Conservation (phyloP, 768 basidiomycete genomes). For the Boletellus sp. region DNA sequence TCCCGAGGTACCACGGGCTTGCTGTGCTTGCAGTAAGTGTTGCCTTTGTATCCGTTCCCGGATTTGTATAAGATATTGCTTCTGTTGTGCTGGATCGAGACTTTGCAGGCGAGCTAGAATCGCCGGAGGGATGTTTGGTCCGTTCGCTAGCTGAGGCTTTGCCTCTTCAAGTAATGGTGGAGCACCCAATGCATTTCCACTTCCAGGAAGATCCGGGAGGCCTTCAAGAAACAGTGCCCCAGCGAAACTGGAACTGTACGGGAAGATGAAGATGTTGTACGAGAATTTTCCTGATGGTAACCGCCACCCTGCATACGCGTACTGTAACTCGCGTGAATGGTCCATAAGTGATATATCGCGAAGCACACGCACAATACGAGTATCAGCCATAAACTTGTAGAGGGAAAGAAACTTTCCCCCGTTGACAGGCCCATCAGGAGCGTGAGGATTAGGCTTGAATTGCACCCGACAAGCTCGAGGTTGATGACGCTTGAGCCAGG, state of each 20-base stretch:
- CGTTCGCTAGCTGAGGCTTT: neutral
- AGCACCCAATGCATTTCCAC: slow-evolving; percentile 13
- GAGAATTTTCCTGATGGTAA: slow-evolving; percentile 40
- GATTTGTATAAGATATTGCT: slow-evolving; percentile 17
- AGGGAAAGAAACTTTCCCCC: slow-evolving; percentile 42
- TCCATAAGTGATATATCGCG: neutral
- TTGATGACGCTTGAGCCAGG: slow-evolving; percentile 46
- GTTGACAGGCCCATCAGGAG: slow-evolving; percentile 38
- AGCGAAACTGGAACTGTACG: slow-evolving; percentile 32
- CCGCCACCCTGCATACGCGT: slow-evolving; percentile 49
- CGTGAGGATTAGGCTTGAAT: slow-evolving; percentile 34
- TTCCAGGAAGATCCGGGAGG: slow-evolving; percentile 40
- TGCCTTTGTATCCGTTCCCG: slow-evolving; percentile 26
- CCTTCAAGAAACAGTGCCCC: slow-evolving; percentile 54
- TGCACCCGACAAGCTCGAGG: slow-evolving; percentile 36
- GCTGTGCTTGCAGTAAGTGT: slow-evolving; percentile 21
- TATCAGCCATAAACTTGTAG: slow-evolving; percentile 38
- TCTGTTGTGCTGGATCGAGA: slow-evolving; percentile 24
- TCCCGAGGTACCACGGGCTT: slow-evolving; percentile 9
- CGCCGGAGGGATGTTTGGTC: slow-evolving; percentile 6
- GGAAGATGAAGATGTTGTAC: slow-evolving; percentile 48
- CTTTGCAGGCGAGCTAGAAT: slow-evolving; percentile 19
- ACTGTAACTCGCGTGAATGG: slow-evolving; percentile 33
- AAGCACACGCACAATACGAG: slow-evolving; percentile 42
- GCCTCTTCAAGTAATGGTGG: slow-evolving; percentile 4